A percentile compares a stretch with the other conserved stretches of the same genome.
These are phyloP conservation scores for Brasenia schreberi DNA, from an alignment of 164 flowering plant species.

Conservation along the genomic window DNA sequence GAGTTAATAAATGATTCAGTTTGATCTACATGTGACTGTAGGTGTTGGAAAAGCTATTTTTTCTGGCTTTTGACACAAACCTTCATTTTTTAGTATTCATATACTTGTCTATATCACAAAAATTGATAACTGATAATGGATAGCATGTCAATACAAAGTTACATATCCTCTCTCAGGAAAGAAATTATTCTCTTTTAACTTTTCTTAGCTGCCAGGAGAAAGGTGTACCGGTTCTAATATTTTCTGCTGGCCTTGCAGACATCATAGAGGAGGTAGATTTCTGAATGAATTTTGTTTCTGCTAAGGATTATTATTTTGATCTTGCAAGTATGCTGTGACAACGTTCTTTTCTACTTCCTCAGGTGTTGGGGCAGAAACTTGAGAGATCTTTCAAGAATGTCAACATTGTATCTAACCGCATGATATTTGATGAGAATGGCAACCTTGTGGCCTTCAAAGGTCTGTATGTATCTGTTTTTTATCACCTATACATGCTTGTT, in stretches of 20 bases:
- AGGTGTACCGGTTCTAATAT: constrained; percentile 77
- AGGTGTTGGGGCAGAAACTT: constrained; percentile 87
- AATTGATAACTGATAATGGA: no score
- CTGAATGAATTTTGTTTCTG: no score
- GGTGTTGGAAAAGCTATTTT: no score
- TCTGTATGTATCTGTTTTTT: constrained; percentile 12
- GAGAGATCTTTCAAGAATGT: constrained; percentile 73
- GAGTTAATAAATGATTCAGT: no score
- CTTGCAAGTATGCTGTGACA: no score
- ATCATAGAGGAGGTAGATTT: constrained; percentile 85
- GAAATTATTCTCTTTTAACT: not conserved
- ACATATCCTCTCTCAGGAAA: no score
- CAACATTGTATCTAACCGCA: constrained; percentile 68
- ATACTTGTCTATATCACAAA: no score
- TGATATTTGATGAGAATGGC: constrained; percentile 66
- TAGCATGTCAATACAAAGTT: no score
- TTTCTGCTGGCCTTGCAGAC: constrained; percentile 97
- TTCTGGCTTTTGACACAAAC: no score
- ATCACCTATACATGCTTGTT: not conserved
- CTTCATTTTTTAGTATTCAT: no score
- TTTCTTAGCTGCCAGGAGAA: constrained; percentile 42
- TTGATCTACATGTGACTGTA: no score
- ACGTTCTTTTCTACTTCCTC: not conserved
- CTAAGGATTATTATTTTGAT: no score
- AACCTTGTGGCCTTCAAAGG: constrained; percentile 72